These are phyloP conservation scores for Astrocystis sublimbata DNA, from an alignment of 495 filamentous ascomycete species.

Conservation along the genomic window DNA sequence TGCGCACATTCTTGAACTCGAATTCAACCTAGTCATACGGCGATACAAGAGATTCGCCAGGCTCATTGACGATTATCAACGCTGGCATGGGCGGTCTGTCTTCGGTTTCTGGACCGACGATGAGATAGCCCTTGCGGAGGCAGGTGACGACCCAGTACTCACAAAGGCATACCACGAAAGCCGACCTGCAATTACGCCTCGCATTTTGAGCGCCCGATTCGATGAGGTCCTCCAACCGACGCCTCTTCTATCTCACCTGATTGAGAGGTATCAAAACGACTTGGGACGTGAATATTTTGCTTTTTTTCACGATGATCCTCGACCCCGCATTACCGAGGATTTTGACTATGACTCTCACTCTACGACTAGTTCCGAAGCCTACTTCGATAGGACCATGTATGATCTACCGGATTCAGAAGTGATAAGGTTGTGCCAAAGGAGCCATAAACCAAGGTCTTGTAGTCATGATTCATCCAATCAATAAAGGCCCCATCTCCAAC, in stretches of 20 bases:
- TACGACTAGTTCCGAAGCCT: not conserved
- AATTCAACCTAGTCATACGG: not conserved
- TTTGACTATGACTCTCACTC: not conserved
- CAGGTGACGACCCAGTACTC: not conserved
- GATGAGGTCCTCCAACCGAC: not conserved
- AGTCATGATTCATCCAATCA: too few relatives aligned
- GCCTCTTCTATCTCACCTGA: slow-evolving; percentile 10
- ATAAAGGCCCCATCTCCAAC: too few relatives aligned
- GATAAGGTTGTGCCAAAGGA: too few relatives aligned
- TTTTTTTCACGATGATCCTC: not conserved
- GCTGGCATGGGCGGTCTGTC: not conserved
- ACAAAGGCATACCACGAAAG: not conserved
- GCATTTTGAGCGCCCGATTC: not conserved
- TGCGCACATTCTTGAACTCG: not conserved
- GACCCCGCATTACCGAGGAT: not conserved
- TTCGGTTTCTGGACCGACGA: not conserved
- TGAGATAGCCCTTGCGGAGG: not conserved
- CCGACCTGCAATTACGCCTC: slow-evolving; percentile 6
- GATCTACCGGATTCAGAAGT: too few relatives aligned
- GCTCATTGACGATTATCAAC: slow-evolving; percentile 6
- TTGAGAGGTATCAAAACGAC: slow-evolving; percentile 13
- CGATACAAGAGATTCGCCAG: slow-evolving; percentile 6
- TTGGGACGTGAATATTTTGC: slow-evolving; percentile 9
- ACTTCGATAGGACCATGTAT: too few relatives aligned
- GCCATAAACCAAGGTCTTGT: too few relatives aligned